Evolutionary conservation across 257 asterid genomes (phyloP).

Genomic region (Fraxinus americana): DNA sequence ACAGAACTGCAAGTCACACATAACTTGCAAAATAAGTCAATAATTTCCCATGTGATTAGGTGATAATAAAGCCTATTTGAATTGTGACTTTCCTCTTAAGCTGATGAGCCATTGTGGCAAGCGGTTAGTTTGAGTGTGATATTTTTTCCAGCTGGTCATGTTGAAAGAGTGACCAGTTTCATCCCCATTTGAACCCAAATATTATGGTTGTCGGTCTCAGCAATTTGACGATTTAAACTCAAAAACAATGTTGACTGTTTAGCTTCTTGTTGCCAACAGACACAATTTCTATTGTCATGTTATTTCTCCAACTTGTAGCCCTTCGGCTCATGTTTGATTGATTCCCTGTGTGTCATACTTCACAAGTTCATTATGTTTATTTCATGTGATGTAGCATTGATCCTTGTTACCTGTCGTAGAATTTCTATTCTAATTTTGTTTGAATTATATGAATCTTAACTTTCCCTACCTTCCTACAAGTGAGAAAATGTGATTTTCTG

Average conservation of each 20-base stretch:
- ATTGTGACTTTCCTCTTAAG: no score
- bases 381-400: background rate
- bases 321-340: background rate
- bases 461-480: background rate
- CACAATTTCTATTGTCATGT: background rate
- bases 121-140: background rate
- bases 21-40: background rate
- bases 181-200: background rate
- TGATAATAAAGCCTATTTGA: background rate
- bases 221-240: background rate
- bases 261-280: background rate
- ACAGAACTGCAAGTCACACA: background rate
- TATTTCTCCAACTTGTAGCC: background rate
- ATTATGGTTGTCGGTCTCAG: background rate
- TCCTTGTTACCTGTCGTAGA: background rate
- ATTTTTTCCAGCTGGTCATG: background rate
- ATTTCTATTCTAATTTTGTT: background rate
- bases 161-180: background rate
- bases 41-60: background rate
- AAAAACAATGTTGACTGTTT: background rate
- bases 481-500: slow-evolving; percentile 9
- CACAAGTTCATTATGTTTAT: background rate
- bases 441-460: background rate
- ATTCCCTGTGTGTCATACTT: background rate
- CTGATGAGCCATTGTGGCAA: background rate